These are phyloP conservation scores for Alternaria rosae DNA, from an alignment of 2,329 filamentous ascomycete genomes.

Conservation along the genomic window DNA sequence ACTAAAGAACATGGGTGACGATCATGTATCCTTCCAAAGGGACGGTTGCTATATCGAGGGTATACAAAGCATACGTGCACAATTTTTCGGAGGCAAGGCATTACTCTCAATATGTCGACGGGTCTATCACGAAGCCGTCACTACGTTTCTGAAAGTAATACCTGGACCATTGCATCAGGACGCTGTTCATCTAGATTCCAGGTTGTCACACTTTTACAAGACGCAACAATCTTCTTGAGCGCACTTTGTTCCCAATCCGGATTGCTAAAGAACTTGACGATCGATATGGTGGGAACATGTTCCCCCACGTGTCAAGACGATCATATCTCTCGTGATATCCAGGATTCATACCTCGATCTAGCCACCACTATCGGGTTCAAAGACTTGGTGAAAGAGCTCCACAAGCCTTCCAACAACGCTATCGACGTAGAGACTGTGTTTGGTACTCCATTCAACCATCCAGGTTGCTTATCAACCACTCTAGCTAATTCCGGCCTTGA, in stretches of 20 bases:
- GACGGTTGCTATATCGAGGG: neutral
- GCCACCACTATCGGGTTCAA: neutral
- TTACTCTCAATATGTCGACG: neutral
- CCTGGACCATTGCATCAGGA: neutral
- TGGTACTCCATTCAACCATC: neutral
- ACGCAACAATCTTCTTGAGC: neutral
- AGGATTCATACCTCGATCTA: neutral
- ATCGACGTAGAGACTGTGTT: neutral
- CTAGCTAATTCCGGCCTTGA: neutral
- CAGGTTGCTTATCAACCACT: neutral
- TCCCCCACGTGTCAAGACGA: neutral
- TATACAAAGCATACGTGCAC: neutral
- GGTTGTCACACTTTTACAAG: neutral
- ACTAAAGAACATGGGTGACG: neutral
- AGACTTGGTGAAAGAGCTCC: neutral
- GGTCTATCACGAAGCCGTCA: neutral
- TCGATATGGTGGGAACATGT: neutral
- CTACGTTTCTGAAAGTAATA: neutral
- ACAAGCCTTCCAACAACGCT: neutral
- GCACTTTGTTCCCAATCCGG: neutral
- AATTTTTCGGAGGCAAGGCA: neutral
- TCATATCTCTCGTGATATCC: neutral
- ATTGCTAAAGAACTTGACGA: neutral
- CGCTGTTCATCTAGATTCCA: neutral
- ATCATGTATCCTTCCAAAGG: neutral